Conservation (phyloP, 768 basidiomycete species). For the Mycena alexandri region DNA sequence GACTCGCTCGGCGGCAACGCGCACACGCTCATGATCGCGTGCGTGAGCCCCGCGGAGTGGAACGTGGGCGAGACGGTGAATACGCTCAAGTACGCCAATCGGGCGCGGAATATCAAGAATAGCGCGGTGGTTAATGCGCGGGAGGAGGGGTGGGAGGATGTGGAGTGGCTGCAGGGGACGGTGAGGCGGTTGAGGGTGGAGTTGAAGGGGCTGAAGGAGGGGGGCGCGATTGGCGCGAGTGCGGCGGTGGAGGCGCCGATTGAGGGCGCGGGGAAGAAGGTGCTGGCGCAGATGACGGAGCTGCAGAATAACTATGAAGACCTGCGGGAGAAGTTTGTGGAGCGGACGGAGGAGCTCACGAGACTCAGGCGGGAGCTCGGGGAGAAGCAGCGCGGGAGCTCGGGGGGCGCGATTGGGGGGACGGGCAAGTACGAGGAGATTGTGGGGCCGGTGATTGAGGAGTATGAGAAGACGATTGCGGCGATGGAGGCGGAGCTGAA, state of each 20-base stretch:
- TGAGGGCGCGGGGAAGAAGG: constrained; percentile 80
- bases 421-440: constrained; percentile 90
- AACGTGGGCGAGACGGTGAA: constrained; percentile 95
- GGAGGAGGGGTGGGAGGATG: constrained; percentile 98
- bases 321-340: constrained; percentile 85
- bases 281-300: constrained; percentile 84
- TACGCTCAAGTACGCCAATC: constrained; percentile 96
- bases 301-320: constrained; percentile 90
- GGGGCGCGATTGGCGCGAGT: constrained; percentile 52
- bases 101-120: constrained; percentile 98
- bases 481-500: constrained; percentile 95
- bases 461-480: constrained; percentile 97
- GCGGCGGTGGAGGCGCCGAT: constrained; percentile 50
- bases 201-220: constrained; percentile 83
- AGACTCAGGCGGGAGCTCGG: constrained; percentile 83
- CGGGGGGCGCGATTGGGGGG: constrained; percentile 72
- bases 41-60: constrained; percentile 96
- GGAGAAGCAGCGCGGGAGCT: constrained; percentile 73
- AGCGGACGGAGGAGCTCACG: constrained; percentile 90
- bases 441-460: constrained; percentile 97
- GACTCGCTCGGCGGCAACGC: constrained; percentile 98
- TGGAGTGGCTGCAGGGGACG: constrained; percentile 94
- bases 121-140: constrained; percentile 91
- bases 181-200: constrained; percentile 90
- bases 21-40: constrained; percentile 98